A percentile compares a stretch with the other conserved stretches of the same genome.
Evolutionary conservation across 345 rosid genomes (phyloP).

Genomic region (Arabidopsis arenosa): DNA sequence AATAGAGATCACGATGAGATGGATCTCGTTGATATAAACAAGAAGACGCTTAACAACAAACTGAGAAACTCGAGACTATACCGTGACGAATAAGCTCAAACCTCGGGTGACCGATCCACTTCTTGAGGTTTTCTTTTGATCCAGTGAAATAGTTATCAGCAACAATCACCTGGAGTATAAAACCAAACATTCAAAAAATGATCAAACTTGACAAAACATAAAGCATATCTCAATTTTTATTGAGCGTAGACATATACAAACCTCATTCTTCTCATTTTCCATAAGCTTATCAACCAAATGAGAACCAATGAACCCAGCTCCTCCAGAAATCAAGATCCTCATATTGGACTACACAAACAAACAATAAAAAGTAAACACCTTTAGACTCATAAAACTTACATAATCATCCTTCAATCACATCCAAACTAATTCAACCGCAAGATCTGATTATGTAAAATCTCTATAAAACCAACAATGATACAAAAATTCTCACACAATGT

Average conservation of each 20-base stretch:
- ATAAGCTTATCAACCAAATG: conserved; percentile 91
- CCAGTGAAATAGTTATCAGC: conserved; percentile 95
- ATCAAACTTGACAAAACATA: background rate
- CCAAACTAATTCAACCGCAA: conserved; percentile 5
- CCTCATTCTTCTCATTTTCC: conserved; percentile 96
- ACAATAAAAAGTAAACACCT: conserved; percentile 1
- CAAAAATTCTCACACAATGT: conserved; percentile 4
- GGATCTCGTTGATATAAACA: background rate
- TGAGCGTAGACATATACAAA: conserved; percentile 38
- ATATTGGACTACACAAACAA: conserved; percentile 69
- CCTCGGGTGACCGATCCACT: conserved; percentile 97
- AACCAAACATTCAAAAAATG: background rate
- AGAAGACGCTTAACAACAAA: background rate
- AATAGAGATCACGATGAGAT: background rate
- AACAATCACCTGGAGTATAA: conserved; percentile 65
- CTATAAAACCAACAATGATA: background rate
- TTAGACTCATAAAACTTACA: conserved; percentile 16
- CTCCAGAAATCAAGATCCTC: conserved; percentile 95
- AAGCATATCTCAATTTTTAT: background rate
- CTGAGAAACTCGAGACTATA: background rate
- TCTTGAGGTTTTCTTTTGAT: conserved; percentile 84
- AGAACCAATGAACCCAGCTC: conserved; percentile 99
- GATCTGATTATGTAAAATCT: conserved; percentile 25
- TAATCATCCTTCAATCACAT: background rate
- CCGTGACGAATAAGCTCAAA: conserved; percentile 98